These are phyloP conservation scores for Serendipita sp. DNA, from an alignment of 1,284 basidiomycete genomes.

Conservation along the genomic window DNA sequence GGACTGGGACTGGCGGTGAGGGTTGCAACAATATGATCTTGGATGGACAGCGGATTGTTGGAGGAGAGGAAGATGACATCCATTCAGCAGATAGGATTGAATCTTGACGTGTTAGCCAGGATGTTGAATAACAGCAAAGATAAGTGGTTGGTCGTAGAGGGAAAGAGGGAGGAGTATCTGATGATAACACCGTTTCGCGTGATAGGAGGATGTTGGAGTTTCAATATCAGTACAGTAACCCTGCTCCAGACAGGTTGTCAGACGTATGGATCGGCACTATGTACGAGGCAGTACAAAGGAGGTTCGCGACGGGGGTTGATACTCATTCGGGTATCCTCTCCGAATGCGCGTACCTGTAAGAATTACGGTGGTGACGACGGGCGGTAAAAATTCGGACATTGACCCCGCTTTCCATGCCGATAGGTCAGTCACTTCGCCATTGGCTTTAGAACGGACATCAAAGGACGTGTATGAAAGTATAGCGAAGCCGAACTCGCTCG, in stretches of 20 bases:
- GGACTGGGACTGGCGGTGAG: constrained; percentile 78
- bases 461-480: constrained; percentile 43
- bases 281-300: constrained; percentile 69
- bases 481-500: constrained; percentile 38
- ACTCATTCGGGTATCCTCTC: constrained; percentile 30
- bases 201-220: constrained; percentile 55
- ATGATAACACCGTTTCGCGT: neutral
- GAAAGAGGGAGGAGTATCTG: neutral
- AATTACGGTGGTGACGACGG: too few species aligned
- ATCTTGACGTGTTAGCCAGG: constrained; percentile 57
- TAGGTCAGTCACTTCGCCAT: constrained; percentile 30
- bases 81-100: constrained; percentile 56
- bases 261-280: constrained; percentile 57
- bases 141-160: constrained; percentile 15
- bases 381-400: constrained; percentile 45
- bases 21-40: constrained; percentile 73
- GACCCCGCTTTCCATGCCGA: constrained; percentile 56
- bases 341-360: neutral
- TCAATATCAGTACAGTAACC: constrained; percentile 63
- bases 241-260: constrained; percentile 57
- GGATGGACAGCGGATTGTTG: constrained; percentile 64
- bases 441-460: constrained; percentile 54
- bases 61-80: constrained; percentile 75
- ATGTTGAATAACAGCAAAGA: constrained; percentile 79
- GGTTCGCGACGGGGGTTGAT: constrained; percentile 75